Evolutionary conservation across 2,329 filamentous ascomycete genomes (phyloP), one percentile per base, ranked within the genome.

Genomic region (Lachnellula cervina): DNA sequence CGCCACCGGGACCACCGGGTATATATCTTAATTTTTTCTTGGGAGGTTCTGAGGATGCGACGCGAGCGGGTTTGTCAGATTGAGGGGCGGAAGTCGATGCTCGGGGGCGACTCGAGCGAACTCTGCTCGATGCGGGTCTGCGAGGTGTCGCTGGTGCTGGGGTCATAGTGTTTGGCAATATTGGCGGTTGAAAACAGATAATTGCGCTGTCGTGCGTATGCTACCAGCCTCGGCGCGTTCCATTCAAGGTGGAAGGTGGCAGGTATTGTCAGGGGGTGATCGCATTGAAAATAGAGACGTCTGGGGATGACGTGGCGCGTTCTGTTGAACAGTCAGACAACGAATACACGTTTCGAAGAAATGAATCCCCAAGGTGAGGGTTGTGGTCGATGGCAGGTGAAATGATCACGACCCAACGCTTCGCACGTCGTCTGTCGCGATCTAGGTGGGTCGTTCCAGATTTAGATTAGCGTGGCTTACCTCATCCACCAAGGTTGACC

Each of bases 1-100:
- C 90, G 46, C 91, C 91, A 40, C 90, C 90, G 56, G 90, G 87
- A 3, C 90, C 91, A 48, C 91, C 91, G 35, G 93, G 90, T 48
- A 95, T 82, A 74, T 96, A 97, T 72, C 84, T 66, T 63, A 86
- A 80, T 68, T 82, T 83, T 73, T 90, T 91, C 1, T 78, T 78
- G 13, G 87, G 84, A 35, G 68, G 67, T 48, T 69, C 67, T 6
- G 65, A 68, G 23, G 65, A 68, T 19, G 56, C 62, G 14, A 54
- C 58, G 40, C 51, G 57, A 34, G 55, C 63, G 16, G 63, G 55
- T 54, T 65, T 68, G 28, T 66, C 63, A 34, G 59, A 57, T 49
- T 55, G 59, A 37, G 58, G 44, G 35, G 59, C 58, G 48, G 56
- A 56, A 46, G 57, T 56, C 34, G 66, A 66, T 13, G 44, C 21